phyloP scores from a whole-genome alignment of 1,284 basidiomycete genomes.

The Apiotrichum porosum region DNA sequence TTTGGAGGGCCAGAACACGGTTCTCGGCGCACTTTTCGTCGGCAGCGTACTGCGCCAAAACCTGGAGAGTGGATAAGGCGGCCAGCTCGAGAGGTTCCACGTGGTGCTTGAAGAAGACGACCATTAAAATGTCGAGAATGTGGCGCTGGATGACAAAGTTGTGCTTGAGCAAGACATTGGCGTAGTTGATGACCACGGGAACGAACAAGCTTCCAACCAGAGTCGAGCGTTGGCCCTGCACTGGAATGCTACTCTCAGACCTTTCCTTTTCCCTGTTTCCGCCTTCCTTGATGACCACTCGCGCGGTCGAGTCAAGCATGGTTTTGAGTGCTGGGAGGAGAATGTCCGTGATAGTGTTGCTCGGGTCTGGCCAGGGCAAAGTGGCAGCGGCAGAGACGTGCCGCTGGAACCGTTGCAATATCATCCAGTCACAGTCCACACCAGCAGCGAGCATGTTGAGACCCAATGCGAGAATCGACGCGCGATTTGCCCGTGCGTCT shows the following conservation, averaged over 20 bases:
- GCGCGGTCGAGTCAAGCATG: conserved; percentile 29
- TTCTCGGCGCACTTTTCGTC: conserved; percentile 25
- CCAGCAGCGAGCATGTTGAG: conserved; percentile 37
- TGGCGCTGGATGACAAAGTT: conserved; percentile 27
- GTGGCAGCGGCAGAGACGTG: conserved; percentile 33
- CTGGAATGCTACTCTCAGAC: too few relatives aligned
- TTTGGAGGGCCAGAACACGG: conserved; percentile 27
- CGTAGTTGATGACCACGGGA: conserved; percentile 32
- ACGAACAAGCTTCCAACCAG: conserved; percentile 38
- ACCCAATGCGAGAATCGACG: conserved; percentile 25
- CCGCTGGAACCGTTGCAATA: conserved; percentile 37
- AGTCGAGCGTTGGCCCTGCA: conserved; percentile 3
- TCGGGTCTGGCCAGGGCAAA: conserved; percentile 21
- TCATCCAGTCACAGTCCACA: conserved; percentile 24
- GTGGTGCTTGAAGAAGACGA: conserved; percentile 43
- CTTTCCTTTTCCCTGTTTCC: conserved; percentile 12
- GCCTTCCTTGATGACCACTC: conserved; percentile 17
- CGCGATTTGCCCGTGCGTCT: conserved; percentile 32
- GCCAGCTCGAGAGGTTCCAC: conserved; percentile 29
- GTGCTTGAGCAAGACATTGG: conserved; percentile 19
- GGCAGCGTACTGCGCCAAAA: conserved; percentile 26
- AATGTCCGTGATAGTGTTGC: conserved; percentile 21
- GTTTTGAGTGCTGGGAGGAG: conserved; percentile 32
- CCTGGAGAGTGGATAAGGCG: conserved; percentile 26
- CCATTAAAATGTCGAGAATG: conserved; percentile 35